These are phyloP conservation scores for Entelexis paramagnoliae DNA, from an alignment of 1,139 yeast species.

Conservation along the genomic window DNA sequence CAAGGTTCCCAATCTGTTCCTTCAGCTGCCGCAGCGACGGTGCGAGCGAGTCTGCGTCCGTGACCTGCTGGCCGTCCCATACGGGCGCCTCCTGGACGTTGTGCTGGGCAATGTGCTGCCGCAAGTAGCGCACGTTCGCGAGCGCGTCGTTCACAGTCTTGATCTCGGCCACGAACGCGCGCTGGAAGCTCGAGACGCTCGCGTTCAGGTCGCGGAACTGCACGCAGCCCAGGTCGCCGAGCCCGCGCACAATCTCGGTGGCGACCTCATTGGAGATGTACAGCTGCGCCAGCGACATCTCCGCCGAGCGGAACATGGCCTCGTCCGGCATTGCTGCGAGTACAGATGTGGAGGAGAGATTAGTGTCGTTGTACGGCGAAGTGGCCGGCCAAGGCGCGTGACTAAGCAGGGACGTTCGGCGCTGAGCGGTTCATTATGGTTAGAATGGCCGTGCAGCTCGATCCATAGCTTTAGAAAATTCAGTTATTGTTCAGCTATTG, in stretches of 20 bases:
- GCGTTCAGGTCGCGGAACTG: slow-evolving; percentile 84
- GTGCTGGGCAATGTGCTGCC: slow-evolving; percentile 13
- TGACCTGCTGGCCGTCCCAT: slow-evolving; percentile 24
- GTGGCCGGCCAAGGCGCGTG: neutral
- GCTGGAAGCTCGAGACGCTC: slow-evolving; percentile 70
- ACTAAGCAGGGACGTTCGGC: neutral
- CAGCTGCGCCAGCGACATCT: slow-evolving; percentile 86
- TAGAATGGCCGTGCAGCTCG: too few relatives aligned
- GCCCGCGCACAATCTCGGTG: slow-evolving; percentile 71
- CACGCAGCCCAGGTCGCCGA: slow-evolving; percentile 76
- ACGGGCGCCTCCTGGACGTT: slow-evolving; percentile 18
- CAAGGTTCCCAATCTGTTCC: slow-evolving; percentile 48
- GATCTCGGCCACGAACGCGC: slow-evolving; percentile 77
- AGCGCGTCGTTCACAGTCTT: slow-evolving; percentile 54
- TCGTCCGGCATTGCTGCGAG: slow-evolving; percentile 19
- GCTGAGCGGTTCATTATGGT: too few relatives aligned
- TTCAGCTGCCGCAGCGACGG: slow-evolving; percentile 58
- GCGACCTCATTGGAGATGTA: slow-evolving; percentile 87
- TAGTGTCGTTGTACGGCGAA: neutral
- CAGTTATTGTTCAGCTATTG: too few relatives aligned
- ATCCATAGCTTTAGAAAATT: too few relatives aligned
- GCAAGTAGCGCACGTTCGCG: slow-evolving; percentile 41
- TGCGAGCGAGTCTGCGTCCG: slow-evolving; percentile 63
- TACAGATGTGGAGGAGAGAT: neutral
- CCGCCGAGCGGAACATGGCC: slow-evolving; percentile 57